phyloP scores from a whole-genome alignment of 768 basidiomycete genomes.

The Floccularia luteovirens region DNA sequence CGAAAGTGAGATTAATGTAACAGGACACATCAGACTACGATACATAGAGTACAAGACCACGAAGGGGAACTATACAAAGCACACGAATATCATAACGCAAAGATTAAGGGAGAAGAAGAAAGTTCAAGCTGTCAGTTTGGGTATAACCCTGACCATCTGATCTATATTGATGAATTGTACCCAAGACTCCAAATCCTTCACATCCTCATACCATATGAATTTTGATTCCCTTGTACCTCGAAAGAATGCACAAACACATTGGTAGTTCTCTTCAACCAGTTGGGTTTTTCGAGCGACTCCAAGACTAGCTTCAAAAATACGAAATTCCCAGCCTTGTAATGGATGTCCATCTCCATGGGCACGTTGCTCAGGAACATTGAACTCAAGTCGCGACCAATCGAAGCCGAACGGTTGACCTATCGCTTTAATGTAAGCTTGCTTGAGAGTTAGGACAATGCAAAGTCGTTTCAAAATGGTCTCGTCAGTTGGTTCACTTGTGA shows the following conservation, averaged over 20 bases:
- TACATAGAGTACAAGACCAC: too few relatives aligned
- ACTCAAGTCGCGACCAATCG: conserved; percentile 76
- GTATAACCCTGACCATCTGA: conserved; percentile 73
- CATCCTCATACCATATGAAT: conserved; percentile 66
- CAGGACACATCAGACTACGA: too few relatives aligned
- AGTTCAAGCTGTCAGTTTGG: conserved; percentile 59
- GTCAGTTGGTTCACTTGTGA: conserved; percentile 44
- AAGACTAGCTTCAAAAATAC: conserved; percentile 67
- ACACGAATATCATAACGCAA: too few relatives aligned
- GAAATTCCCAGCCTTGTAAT: conserved; percentile 80
- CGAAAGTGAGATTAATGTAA: too few relatives aligned
- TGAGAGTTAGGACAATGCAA: conserved; percentile 72
- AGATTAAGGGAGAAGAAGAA: not conserved
- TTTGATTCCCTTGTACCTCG: conserved; percentile 55
- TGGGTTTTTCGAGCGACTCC: conserved; percentile 54
- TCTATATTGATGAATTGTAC: conserved; percentile 82
- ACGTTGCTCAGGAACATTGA: conserved; percentile 56
- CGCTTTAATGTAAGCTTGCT: conserved; percentile 77
- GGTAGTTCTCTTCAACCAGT: conserved; percentile 60
- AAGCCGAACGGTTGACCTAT: conserved; percentile 78
- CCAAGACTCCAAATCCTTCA: conserved; percentile 67
- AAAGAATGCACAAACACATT: conserved; percentile 75
- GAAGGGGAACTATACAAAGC: too few relatives aligned
- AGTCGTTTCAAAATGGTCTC: conserved; percentile 66
- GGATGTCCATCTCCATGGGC: conserved; percentile 64